Conservation (phyloP, 2,329 filamentous ascomycete species). For the Atkinsonella texensis region DNA sequence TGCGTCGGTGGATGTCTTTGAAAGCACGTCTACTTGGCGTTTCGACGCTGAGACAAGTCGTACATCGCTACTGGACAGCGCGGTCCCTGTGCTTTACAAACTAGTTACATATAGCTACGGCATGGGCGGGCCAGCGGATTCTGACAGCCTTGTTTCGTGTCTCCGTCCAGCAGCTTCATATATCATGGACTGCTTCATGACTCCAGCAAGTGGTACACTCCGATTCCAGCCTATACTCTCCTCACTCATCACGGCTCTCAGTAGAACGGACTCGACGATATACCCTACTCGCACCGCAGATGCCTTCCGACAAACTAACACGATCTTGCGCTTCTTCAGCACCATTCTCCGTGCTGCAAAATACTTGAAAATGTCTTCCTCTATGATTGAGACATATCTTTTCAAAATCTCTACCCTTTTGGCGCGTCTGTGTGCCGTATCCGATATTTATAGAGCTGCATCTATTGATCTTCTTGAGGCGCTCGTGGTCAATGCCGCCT, state of each 20-base stretch:
- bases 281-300: conserved; percentile 42
- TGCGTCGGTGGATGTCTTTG: conserved; percentile 69
- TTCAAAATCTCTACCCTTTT: conserved; percentile 72
- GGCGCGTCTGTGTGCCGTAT: conserved; percentile 61
- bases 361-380: conserved; percentile 48
- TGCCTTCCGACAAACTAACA: conserved; percentile 49
- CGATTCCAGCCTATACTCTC: conserved; percentile 67
- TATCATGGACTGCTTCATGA: conserved; percentile 65
- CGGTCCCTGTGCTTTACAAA: conserved; percentile 59
- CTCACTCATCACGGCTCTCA: conserved; percentile 41
- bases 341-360: conserved; percentile 60
- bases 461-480: conserved; percentile 60
- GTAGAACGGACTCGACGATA: conserved; percentile 47
- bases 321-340: conserved; percentile 54
- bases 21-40: conserved; percentile 77
- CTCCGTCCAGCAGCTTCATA: conserved; percentile 65
- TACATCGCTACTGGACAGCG: conserved; percentile 52
- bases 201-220: conserved; percentile 55
- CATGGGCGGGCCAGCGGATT: conserved; percentile 47
- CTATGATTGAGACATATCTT: conserved; percentile 61
- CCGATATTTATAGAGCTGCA: conserved; percentile 52
- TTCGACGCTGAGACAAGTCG: conserved; percentile 60
- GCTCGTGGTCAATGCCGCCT: conserved; percentile 58
- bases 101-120: conserved; percentile 64
- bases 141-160: conserved; percentile 40